A percentile compares a stretch with the other conserved stretches of the same genome.
Conservation (phyloP, 306 rosid genomes). For the Quillaja saponaria region DNA sequence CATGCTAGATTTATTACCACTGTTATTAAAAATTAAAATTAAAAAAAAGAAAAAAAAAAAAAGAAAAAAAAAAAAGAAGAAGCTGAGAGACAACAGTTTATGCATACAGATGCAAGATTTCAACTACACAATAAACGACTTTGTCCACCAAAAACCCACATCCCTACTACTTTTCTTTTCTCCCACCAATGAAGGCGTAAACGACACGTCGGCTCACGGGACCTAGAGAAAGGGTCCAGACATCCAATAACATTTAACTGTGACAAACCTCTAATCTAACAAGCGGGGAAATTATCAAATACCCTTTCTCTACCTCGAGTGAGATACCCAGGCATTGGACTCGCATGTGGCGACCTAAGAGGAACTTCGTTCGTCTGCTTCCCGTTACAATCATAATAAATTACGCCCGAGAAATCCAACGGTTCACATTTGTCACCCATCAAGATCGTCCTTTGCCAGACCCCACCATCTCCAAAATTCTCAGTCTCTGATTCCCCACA, state of each 20-base stretch:
- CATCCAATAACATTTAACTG: neutral
- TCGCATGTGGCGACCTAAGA: constrained; percentile 77
- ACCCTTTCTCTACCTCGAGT: constrained; percentile 21
- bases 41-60: too few species aligned
- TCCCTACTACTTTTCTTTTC: too few species aligned
- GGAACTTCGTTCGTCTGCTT: constrained; percentile 56
- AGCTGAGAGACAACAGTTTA: too few species aligned
- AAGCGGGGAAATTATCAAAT: neutral
- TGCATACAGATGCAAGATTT: too few species aligned
- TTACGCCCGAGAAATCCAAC: constrained; percentile 74
- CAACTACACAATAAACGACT: too few species aligned
- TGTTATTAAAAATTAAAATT: too few species aligned
- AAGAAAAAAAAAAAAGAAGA: too few species aligned
- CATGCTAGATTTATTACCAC: too few species aligned
- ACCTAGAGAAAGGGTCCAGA: too few species aligned
- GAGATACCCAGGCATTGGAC: constrained; percentile 79
- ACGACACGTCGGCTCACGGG: too few species aligned
- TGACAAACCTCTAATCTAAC: neutral
- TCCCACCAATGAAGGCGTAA: too few species aligned
- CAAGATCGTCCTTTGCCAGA: constrained; percentile 83
- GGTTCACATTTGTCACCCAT: constrained; percentile 95
- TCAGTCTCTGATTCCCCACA: neutral
- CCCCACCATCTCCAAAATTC: constrained; percentile 81
- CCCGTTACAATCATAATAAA: constrained; percentile 67
- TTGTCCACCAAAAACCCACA: too few species aligned